Evolutionary conservation across 768 basidiomycete species (phyloP), one percentile per base, ranked within the genome.

Genomic region (Pisolithus orientalis): DNA sequence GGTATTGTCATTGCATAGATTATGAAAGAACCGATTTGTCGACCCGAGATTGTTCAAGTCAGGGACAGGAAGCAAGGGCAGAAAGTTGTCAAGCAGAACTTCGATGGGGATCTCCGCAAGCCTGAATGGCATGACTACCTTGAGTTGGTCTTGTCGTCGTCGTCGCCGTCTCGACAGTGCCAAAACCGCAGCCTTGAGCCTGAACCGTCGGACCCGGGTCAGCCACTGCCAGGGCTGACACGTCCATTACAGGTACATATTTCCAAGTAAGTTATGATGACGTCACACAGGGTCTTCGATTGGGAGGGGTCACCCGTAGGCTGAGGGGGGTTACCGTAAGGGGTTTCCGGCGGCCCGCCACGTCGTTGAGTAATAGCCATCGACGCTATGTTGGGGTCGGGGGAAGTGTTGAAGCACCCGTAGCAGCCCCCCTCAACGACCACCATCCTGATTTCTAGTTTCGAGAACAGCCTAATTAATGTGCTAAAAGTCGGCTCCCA

Each of bases 31-130:
- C 57, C 76, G 83, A 68, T 77, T 84, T 1, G 86, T 85, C n/a
- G 67, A 68, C 4, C 76, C 75, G 7, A 95, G 74, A 40, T 69
- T 69, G 3, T 83, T 67, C 21, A 94, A 69, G 63, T 85, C 84
- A 11, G 62, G 57, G 28, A 82, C 64, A 9, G 76, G 67, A 28
- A 91, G 69, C 8, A 66, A 59, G 21, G 84, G 83, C 6, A 90
- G 70, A 4, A 94, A 54, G 56, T 86, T 78, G 65, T 94, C 90
- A 24, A 90, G 67, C 29, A 92, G 65, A n/a, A 92, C 71, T 65
- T 94, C 91, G 25, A 85, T 64, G 3, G 92, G 91, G 14, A 93
- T 60, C 50, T 82, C 75, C 21, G 73, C 57, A 27, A 87, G 58
- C 29, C 54, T 48, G 13, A 65, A 54, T 75, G 79, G 79, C 52